Percentiles rank a stretch among this genome's conserved stretches.
phyloP scores from a whole-genome alignment of 202 grass and related monocot genomes.

The Panicum virgatum region DNA sequence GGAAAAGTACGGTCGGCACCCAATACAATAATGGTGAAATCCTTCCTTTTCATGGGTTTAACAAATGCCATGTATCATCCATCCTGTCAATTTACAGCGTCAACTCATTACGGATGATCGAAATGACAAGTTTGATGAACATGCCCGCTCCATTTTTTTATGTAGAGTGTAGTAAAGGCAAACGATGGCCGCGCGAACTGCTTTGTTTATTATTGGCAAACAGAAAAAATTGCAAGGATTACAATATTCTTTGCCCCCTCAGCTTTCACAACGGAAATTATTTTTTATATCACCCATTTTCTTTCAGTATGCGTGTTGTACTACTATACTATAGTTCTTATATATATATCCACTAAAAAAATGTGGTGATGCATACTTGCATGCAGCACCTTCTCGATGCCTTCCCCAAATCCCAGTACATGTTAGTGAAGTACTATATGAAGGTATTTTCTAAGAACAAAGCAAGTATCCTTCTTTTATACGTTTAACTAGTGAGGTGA shows the following conservation, averaged over 20 bases:
- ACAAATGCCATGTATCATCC: background rate
- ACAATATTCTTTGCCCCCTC: slow-evolving; percentile 15
- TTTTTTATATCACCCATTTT: background rate
- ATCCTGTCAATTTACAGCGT: slow-evolving; percentile 17
- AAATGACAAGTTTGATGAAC: slow-evolving; percentile 41
- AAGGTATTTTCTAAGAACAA: background rate
- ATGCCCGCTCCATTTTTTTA: slow-evolving; percentile 3
- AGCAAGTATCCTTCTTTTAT: too few species aligned
- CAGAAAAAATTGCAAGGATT: background rate
- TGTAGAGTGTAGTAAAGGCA: slow-evolving; percentile 9
- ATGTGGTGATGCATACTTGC: background rate
- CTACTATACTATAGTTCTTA: too few species aligned
- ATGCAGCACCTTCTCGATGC: background rate
- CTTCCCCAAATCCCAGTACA: background rate
- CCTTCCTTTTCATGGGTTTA: background rate
- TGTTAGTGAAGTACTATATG: background rate
- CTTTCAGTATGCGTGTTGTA: background rate
- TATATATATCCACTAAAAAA: background rate
- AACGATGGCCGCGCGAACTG: background rate
- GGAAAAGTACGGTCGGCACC: background rate
- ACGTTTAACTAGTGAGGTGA: background rate
- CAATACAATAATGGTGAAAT: slow-evolving; percentile 32
- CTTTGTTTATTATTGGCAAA: background rate
- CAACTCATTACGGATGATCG: slow-evolving; percentile 23
- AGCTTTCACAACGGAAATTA: background rate